Base-by-base conservation (phyloP, 2,329 filamentous ascomycete species). In the Penicillium concentricum region DNA sequence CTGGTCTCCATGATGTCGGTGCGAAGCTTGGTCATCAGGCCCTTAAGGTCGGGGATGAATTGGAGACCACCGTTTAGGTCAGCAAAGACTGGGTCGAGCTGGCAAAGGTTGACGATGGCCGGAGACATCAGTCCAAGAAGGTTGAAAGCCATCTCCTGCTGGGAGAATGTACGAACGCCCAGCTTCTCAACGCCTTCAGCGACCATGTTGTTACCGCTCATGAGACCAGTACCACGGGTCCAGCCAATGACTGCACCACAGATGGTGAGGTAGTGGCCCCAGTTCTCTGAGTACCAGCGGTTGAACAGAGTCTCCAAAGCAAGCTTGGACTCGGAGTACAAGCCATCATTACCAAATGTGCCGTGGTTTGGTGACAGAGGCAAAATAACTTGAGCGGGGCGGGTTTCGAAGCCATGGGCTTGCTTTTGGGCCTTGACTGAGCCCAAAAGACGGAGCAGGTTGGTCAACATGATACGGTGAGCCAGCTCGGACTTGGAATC, bases 81-180 rank as follows among this genome's bases (percentile, higher is more conserved):
- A 61, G 94, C 94, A 77, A 94, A 97, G 58, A 99, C 92, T 12
- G 94, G 95, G 79, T 97, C 91, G 43, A 85, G 82, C 79, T 99
- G 94, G 82, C 94, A 99, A 42, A 99, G 85, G 72, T 99, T 92
- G 66, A 96, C 92, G 68, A 99, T 90, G 28, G 88, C 84, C 37
- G 94, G 92, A 1, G 92, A 90, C 94, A 99, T 96, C 51, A 99
- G 85, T 66, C 94, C 93, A 43, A 99, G 85, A 64, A 99, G 79
- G 78, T 99, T 99, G 83, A 99, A 99, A 16, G 94, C 94, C 94
- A 99, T 99, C 78, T 99, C 94, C 74, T 96, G 92, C 79, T 97
- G 94, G 10, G 93, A 97, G 82, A 99, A 99, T 4, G 94, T 99
- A 68, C 94, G 92, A 26, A 97, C 94, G 69, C 94, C 94, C 65